A percentile compares a stretch with the other conserved stretches of the same genome.
phyloP scores from a whole-genome alignment of 2,329 filamentous ascomycete genomes.

The Chalara sp. region DNA sequence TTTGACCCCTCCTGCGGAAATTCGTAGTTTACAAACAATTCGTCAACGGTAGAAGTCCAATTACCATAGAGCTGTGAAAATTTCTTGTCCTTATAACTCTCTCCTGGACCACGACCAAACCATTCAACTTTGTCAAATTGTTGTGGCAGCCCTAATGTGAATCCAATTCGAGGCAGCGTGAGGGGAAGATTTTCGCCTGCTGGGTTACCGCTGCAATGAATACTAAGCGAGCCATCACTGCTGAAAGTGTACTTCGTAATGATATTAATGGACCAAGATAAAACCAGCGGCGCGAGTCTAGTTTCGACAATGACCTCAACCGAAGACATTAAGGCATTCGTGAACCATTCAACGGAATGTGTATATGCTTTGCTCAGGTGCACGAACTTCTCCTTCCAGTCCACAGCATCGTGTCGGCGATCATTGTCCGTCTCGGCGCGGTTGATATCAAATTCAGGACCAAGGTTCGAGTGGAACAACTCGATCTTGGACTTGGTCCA shows the following conservation, averaged over 20 bases:
- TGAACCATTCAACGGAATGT: constrained; percentile 31
- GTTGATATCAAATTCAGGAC: constrained; percentile 43
- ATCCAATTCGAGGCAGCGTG: constrained; percentile 53
- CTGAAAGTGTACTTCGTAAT: constrained; percentile 26
- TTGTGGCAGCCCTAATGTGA: constrained; percentile 40
- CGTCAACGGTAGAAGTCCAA: constrained; percentile 39
- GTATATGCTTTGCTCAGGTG: constrained; percentile 39
- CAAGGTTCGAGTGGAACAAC: constrained; percentile 28
- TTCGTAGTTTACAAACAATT: constrained; percentile 56
- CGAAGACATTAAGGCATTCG: constrained; percentile 17
- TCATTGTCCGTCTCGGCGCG: constrained; percentile 63
- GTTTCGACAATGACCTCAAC: constrained; percentile 33
- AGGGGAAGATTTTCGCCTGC: constrained; percentile 28
- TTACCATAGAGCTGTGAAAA: constrained; percentile 49
- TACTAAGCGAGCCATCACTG: not conserved
- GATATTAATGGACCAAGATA: constrained; percentile 48
- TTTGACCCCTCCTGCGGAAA: constrained; percentile 64
- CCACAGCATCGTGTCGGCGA: not conserved
- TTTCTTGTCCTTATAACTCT: constrained; percentile 62
- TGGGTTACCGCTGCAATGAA: not conserved
- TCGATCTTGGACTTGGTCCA: constrained; percentile 1
- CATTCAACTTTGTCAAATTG: constrained; percentile 43
- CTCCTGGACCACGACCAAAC: constrained; percentile 60
- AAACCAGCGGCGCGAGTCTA: constrained; percentile 47
- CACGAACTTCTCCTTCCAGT: constrained; percentile 23